Conservation (phyloP, 208 protist species). For the Crithidia fasciculata region DNA sequence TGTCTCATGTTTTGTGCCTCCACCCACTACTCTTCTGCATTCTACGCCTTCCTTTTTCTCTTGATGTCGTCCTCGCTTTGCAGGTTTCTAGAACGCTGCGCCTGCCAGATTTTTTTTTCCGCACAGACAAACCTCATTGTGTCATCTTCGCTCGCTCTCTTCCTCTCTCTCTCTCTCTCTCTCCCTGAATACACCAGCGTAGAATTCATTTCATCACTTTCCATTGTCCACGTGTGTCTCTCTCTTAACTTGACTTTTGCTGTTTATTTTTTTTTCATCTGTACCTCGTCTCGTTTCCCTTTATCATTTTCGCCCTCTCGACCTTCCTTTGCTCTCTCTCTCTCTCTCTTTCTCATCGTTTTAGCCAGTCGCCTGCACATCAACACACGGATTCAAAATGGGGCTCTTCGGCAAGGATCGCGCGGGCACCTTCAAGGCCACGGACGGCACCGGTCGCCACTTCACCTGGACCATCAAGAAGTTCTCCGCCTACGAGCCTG, state of each 20-base stretch:
- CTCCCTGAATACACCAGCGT: not conserved
- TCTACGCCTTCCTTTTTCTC: no score
- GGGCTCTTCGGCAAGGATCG: constrained; percentile 79
- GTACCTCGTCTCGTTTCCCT: not conserved
- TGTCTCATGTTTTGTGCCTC: no score
- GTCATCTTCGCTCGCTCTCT: not conserved
- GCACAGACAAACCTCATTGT: no score
- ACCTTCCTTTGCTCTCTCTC: not conserved
- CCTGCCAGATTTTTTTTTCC: no score
- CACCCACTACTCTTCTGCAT: no score
- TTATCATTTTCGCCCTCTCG: not conserved
- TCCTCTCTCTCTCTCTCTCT: not conserved
- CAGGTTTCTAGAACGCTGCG: no score
- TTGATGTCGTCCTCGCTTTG: no score
- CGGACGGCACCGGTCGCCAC: constrained; percentile 44
- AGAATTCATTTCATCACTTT: no score
- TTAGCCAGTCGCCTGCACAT: not conserved
- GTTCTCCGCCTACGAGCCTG: constrained; percentile 45
- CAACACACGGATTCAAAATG: constrained; percentile 37
- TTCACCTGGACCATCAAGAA: constrained; percentile 80
- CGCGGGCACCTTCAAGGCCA: constrained; percentile 59
- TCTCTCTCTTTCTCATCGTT: not conserved
- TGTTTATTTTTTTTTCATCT: constrained; percentile 22
- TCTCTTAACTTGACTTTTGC: constrained; percentile 1
- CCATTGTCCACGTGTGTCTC: not conserved